phyloP scores from a whole-genome alignment of 768 basidiomycete genomes.

The Auricularia cornea region DNA sequence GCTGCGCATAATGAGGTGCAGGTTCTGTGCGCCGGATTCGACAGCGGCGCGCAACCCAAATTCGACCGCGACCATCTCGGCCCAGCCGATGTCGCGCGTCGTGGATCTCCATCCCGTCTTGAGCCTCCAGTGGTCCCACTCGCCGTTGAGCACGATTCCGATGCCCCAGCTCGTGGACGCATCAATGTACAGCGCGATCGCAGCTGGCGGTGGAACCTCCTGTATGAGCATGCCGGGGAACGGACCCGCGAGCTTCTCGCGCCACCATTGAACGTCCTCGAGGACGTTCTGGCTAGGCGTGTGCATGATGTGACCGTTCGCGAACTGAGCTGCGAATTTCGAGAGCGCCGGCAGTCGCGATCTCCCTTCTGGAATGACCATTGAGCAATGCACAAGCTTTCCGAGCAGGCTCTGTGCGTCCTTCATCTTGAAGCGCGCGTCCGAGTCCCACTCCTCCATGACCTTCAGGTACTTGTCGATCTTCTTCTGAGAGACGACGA shows the following conservation, averaged over 20 bases:
- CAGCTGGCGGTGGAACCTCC: slow-evolving; percentile 2
- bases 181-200: slow-evolving; percentile 10
- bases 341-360: neutral
- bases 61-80: neutral
- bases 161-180: neutral
- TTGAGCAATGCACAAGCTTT: neutral
- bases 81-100: neutral
- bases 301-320: neutral
- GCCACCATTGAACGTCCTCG: slow-evolving; percentile 29
- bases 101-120: slow-evolving; percentile 19
- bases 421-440: neutral
- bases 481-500: too few relatives aligned
- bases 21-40: neutral
- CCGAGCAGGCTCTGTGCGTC: neutral
- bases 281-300: slow-evolving; percentile 7
- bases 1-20: slow-evolving; percentile 18
- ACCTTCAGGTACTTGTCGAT: too few relatives aligned
- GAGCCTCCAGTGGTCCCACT: neutral
- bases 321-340: neutral
- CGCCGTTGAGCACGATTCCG: neutral
- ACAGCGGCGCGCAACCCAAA: neutral
- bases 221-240: slow-evolving; percentile 13
- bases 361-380: neutral
- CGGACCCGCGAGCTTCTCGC: neutral
- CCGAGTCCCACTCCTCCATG: neutral